Conservation (phyloP, 768 basidiomycete genomes). For the Solioccasus polychromus region DNA sequence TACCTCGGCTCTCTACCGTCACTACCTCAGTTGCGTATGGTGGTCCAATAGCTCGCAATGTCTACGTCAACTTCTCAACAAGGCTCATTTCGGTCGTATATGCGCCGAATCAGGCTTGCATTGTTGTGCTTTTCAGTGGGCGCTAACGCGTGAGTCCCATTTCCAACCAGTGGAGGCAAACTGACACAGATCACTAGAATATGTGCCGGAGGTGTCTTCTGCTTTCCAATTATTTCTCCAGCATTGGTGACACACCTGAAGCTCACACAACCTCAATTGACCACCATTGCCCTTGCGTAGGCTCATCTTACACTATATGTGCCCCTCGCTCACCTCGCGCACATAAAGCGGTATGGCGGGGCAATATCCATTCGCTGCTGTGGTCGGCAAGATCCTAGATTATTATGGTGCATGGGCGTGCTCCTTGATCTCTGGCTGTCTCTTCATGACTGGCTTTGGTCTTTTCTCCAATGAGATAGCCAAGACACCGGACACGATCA, state of each 20-base stretch:
- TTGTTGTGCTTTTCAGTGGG: slow-evolving; percentile 53
- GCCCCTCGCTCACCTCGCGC: slow-evolving; percentile 1
- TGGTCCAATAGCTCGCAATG: slow-evolving; percentile 9
- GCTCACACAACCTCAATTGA: slow-evolving; percentile 73
- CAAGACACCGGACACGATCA: slow-evolving; percentile 38
- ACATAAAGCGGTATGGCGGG: slow-evolving; percentile 69
- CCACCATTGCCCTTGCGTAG: slow-evolving; percentile 75
- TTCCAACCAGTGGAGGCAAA: not conserved
- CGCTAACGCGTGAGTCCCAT: slow-evolving; percentile 56
- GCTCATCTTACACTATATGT: slow-evolving; percentile 35
- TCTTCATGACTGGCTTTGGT: slow-evolving; percentile 61
- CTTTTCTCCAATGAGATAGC: slow-evolving; percentile 60
- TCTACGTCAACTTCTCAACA: slow-evolving; percentile 5
- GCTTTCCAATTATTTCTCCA: slow-evolving; percentile 73
- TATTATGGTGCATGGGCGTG: slow-evolving; percentile 62
- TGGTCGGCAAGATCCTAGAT: slow-evolving; percentile 71
- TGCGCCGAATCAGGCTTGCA: slow-evolving; percentile 26
- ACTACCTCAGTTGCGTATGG: not conserved
- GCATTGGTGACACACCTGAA: slow-evolving; percentile 55
- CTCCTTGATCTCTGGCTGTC: slow-evolving; percentile 57
- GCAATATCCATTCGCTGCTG: slow-evolving; percentile 72
- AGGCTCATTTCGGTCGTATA: slow-evolving; percentile 2
- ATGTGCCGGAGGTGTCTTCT: slow-evolving; percentile 77
- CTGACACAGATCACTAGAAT: slow-evolving; percentile 40
- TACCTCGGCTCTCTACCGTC: not conserved